phyloP scores from a whole-genome alignment of 2,329 filamentous ascomycete species.

The Nemania diffusa region DNA sequence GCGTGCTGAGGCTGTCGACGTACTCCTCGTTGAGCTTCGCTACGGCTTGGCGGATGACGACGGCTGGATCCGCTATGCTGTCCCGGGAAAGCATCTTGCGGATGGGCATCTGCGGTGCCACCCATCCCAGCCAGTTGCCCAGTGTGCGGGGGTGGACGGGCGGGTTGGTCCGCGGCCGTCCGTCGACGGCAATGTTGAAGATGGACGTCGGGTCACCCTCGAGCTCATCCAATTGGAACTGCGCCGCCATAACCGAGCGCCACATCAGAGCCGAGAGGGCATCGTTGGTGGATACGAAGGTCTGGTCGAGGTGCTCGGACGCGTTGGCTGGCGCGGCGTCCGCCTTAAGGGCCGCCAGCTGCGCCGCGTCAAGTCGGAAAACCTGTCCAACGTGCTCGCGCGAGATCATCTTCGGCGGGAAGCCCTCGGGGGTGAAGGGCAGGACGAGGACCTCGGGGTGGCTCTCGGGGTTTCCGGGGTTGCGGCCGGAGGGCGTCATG shows the following conservation, averaged over 20 bases:
- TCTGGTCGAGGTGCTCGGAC: slow-evolving; percentile 40
- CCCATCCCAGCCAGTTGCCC: slow-evolving; percentile 54
- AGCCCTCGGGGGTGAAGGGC: slow-evolving; percentile 45
- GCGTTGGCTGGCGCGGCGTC: slow-evolving; percentile 48
- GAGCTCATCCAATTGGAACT: slow-evolving; percentile 46
- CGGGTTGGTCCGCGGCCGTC: slow-evolving; percentile 50
- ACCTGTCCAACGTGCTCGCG: slow-evolving; percentile 48
- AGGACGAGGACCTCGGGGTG: slow-evolving; percentile 50
- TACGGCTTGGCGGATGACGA: slow-evolving; percentile 50
- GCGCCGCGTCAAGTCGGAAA: slow-evolving; percentile 49
- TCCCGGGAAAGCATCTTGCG: slow-evolving; percentile 46
- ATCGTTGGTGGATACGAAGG: slow-evolving; percentile 51
- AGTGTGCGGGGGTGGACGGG: slow-evolving; percentile 51
- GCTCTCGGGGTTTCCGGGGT: slow-evolving; percentile 42
- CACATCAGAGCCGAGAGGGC: slow-evolving; percentile 53
- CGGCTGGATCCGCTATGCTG: slow-evolving; percentile 50
- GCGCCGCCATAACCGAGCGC: slow-evolving; percentile 47
- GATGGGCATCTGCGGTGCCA: slow-evolving; percentile 45
- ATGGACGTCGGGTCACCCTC: slow-evolving; percentile 49
- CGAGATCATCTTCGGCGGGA: slow-evolving; percentile 50
- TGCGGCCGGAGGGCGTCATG: slow-evolving; percentile 47
- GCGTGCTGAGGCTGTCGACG: slow-evolving; percentile 45
- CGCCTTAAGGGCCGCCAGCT: slow-evolving; percentile 46
- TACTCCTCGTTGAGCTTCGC: slow-evolving; percentile 47
- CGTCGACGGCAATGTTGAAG: slow-evolving; percentile 54